Evolutionary conservation across 345 rosid species (phyloP), one percentile per base, ranked within the genome.

Genomic region (Salix suchowensis): DNA sequence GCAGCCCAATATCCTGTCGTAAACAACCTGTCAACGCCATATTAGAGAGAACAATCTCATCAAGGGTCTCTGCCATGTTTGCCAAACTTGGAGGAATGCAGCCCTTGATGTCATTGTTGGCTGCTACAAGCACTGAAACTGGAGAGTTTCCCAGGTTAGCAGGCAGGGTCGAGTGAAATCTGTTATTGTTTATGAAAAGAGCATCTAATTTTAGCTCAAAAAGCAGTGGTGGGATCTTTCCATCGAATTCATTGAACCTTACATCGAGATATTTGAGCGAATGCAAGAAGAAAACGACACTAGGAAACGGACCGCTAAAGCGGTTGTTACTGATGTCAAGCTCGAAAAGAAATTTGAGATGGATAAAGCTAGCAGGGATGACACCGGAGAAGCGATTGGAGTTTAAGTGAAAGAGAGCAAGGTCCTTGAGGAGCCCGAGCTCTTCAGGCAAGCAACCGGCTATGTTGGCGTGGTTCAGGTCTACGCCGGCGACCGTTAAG

Each of bases 191-290:
- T 55, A 95, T 83, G 79, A 93, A 95, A 65, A 95, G 82, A 6
- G 98, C 97, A 40, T 95, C 98, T 12, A 95, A 94, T 71, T 83
- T 82, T 68, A 91, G 64, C 55, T 92, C 89, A 65, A 91, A 94
- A 61, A 94, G 77, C 58, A 79, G 48, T 2, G 82, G 46, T 5
- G 96, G 97, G 76, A 92, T 82, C 0, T 75, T 62, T 6, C 97
- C 97, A 7, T 65, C 24, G 84, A 88, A 92, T n/a, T 79, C 76
- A 37, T 90, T 92, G 77, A 72, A 92, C 80, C 97, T 83, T 61
- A 91, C 84, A 80, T 95, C 98, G 0, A 95, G 92, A 84, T 81
- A 95, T 78, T 82, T 95, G 66, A 95, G 83, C 0, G 94, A 89
- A 28, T 94, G 94, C 11, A 92, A 71, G 42, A 79, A 66, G 61